phyloP scores from a whole-genome alignment of 2,329 filamentous ascomycete genomes.

The Botrytis tulipae region DNA sequence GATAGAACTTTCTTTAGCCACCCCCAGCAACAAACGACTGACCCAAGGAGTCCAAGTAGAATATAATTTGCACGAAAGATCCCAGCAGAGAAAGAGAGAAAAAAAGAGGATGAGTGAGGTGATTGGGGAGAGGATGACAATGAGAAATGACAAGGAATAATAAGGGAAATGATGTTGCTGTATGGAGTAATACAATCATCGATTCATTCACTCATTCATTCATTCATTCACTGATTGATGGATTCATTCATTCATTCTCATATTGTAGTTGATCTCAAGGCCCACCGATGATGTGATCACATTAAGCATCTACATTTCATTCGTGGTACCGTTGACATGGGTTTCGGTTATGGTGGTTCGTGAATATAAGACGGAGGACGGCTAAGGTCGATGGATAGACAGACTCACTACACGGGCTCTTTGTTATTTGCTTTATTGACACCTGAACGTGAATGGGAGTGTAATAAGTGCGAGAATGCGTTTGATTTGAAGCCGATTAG shows the following conservation, averaged over 20 bases:
- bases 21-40: background rate
- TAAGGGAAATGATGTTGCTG: background rate
- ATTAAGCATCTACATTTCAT: background rate
- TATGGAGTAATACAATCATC: background rate
- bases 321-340: background rate
- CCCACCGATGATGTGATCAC: constrained; percentile 5
- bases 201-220: background rate
- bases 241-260: background rate
- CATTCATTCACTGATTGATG: background rate
- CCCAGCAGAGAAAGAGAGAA: background rate
- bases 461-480: background rate
- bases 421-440: background rate
- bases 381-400: background rate
- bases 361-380: background rate
- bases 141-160: background rate
- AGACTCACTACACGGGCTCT: background rate
- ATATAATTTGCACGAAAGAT: constrained; percentile 6
- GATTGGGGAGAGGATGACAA: background rate
- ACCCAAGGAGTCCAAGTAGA: background rate
- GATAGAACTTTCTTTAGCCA: constrained; percentile 9
- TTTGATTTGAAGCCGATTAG: background rate
- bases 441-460: background rate
- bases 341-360: background rate
- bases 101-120: background rate
- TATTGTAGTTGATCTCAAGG: background rate